A percentile compares a stretch with the other conserved stretches of the same genome.
These are phyloP conservation scores for Claviceps sp. DNA, from an alignment of 2,329 filamentous ascomycete genomes.

Conservation along the genomic window DNA sequence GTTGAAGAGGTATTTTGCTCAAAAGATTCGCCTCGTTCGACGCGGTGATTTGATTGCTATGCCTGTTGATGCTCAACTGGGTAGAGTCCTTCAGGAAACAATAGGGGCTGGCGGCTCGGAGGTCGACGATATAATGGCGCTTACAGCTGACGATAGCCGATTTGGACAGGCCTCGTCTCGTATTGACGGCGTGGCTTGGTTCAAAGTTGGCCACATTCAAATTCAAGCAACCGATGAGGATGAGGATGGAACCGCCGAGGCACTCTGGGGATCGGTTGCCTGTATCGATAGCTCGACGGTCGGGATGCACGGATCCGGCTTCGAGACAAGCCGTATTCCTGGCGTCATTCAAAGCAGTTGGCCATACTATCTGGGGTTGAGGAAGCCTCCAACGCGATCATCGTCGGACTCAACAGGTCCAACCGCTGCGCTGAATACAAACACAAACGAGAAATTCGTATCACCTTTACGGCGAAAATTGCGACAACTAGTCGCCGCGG, in stretches of 20 bases:
- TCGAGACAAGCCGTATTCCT: conserved; percentile 68
- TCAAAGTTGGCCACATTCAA: conserved; percentile 68
- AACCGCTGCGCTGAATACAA: conserved; percentile 30
- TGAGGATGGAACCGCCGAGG: conserved; percentile 48
- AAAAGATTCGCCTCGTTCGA: conserved; percentile 68
- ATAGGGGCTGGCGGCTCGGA: conserved; percentile 43
- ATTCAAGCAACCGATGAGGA: conserved; percentile 39
- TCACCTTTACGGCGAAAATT: conserved; percentile 56
- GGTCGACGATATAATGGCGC: conserved; percentile 56
- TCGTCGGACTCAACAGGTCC: conserved; percentile 23
- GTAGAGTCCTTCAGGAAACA: conserved; percentile 68
- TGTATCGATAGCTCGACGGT: conserved; percentile 78
- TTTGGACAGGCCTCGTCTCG: conserved; percentile 15
- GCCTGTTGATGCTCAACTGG: conserved; percentile 74
- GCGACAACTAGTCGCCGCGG: conserved; percentile 73
- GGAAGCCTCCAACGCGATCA: conserved; percentile 41
- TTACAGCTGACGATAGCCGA: conserved; percentile 29
- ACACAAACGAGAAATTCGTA: conserved; percentile 35
- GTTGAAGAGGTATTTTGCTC: conserved; percentile 78
- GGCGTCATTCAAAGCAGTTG: conserved; percentile 64
- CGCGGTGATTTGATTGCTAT: conserved; percentile 82
- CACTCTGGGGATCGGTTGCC: conserved; percentile 74
- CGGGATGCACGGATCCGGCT: conserved; percentile 84
- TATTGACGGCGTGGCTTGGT: conserved; percentile 70
- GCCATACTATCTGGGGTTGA: conserved; percentile 80